Conservation (phyloP, 495 filamentous ascomycete species). For the Lepraria neglecta region DNA sequence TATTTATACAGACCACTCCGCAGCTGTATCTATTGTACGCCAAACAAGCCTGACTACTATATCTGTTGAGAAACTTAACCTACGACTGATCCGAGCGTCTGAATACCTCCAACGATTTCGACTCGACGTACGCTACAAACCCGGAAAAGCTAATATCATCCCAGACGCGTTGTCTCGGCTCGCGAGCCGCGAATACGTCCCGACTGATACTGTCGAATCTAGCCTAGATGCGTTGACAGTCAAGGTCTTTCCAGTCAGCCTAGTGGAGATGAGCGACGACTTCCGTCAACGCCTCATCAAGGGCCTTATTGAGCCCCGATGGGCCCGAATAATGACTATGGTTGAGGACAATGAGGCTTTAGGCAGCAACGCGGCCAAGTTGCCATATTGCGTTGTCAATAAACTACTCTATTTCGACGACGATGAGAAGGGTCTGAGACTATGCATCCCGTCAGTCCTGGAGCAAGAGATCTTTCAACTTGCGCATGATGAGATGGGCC, state of each 20-base stretch:
- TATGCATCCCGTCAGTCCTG: not conserved
- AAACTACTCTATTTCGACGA: not conserved
- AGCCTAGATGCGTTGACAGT: not conserved
- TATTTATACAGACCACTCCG: not conserved
- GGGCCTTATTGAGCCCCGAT: not conserved
- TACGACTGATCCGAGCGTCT: not conserved
- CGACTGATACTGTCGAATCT: not conserved
- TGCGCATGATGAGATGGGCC: not conserved
- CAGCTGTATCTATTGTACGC: not conserved
- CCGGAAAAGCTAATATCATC: not conserved
- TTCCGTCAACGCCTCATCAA: not conserved
- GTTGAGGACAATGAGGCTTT: not conserved
- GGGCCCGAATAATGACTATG: not conserved
- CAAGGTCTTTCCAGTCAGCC: not conserved
- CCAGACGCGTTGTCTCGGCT: constrained; percentile 9
- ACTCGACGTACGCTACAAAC: constrained; percentile 5
- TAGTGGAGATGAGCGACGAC: not conserved
- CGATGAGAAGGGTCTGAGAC: not conserved
- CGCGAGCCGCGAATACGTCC: no score
- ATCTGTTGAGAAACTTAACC: constrained; percentile 10
- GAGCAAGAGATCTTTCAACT: not conserved
- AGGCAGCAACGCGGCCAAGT: not conserved
- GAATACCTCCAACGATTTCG: constrained; percentile 13
- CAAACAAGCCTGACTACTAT: not conserved
- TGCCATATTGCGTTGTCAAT: not conserved